These are phyloP conservation scores for Cytidiella melzeri DNA, from an alignment of 768 basidiomycete genomes.

Conservation along the genomic window DNA sequence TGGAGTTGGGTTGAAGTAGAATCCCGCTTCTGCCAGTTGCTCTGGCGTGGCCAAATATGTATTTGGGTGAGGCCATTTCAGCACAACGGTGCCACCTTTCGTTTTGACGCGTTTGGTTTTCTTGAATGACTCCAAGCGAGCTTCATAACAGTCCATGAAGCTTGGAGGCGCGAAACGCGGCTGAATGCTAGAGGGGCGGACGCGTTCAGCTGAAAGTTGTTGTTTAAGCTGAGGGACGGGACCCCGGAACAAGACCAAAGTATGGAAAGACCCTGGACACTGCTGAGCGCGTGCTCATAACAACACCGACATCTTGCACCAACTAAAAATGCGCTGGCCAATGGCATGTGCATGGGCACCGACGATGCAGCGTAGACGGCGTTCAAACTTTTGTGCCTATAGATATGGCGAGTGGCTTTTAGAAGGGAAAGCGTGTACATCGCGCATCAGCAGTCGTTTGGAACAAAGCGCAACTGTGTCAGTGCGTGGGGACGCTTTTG, in stretches of 20 bases:
- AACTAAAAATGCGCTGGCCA: no score
- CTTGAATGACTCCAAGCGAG: slow-evolving; percentile 61
- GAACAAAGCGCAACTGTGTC: no score
- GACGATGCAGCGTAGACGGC: no score
- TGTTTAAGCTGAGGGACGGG: not conserved
- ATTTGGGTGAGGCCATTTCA: slow-evolving; percentile 75
- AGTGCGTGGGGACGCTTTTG: no score
- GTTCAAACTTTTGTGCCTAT: no score
- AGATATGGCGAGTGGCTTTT: no score
- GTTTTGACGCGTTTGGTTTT: slow-evolving; percentile 54
- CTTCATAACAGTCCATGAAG: slow-evolving; percentile 20
- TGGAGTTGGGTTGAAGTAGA: slow-evolving; percentile 70
- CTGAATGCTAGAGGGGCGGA: not conserved
- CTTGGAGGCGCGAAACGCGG: not conserved
- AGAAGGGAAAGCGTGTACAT: no score
- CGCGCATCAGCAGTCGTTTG: no score
- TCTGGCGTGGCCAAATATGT: slow-evolving; percentile 63
- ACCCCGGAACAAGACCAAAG: not conserved
- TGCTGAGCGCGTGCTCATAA: no score
- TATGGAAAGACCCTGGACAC: not conserved
- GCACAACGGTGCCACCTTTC: slow-evolving; percentile 39
- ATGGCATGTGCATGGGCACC: no score
- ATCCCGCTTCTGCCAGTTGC: slow-evolving; percentile 82
- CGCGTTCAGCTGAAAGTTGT: not conserved
- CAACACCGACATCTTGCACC: no score